Base-by-base conservation (phyloP, 495 filamentous ascomycete genomes). In the Daldinia bambusicola region DNA sequence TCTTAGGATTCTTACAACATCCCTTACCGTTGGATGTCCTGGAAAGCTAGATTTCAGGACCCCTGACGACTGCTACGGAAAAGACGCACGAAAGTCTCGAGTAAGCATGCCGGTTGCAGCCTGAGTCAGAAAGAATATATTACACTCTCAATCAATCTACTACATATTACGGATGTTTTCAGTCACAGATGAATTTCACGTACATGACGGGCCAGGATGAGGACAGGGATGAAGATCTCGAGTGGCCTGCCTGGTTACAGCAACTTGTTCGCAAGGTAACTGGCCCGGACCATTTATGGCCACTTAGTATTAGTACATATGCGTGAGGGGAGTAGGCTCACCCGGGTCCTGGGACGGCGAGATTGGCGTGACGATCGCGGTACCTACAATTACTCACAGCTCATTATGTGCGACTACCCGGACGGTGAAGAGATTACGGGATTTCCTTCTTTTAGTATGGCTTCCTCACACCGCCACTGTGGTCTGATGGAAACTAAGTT, bases 381-480 rank as follows among this genome's bases (percentile, higher is more conserved):
- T 73, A 57, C 56, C 65, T 73, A 63, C 61, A 69, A 73, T 73
- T 73, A 69, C 70, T 61, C 13, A 62, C 65, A 60, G 59, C 65
- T 69, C 51, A 61, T 66, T 69, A 73, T 66, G 70, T 73, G 70
- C 70, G 70, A 73, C 70, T 65, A 69, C 66, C 61, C 58, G 51
- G 66, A 69, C 70, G 52, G 65, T 62, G 56, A 55, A 62, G 59
- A 73, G 65, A 69, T 73, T 73, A 73, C 70, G 66, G 64, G 22
- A 73, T 73, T 72, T 57, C 55, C 70, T 73, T 69, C 52, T 69
- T 73, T 66, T 69, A 69, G 66, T 66, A 72, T 73, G 66, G 65
- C 70, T 69, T 73, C 70, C 61, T 73, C 70, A 73, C 70, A 73
- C 70, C 70, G 70, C 70, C 67, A 73, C 61, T 73, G 51, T 73